Evolutionary conservation across 768 basidiomycete genomes (phyloP).

Genomic region (Termitomyces titanicus): DNA sequence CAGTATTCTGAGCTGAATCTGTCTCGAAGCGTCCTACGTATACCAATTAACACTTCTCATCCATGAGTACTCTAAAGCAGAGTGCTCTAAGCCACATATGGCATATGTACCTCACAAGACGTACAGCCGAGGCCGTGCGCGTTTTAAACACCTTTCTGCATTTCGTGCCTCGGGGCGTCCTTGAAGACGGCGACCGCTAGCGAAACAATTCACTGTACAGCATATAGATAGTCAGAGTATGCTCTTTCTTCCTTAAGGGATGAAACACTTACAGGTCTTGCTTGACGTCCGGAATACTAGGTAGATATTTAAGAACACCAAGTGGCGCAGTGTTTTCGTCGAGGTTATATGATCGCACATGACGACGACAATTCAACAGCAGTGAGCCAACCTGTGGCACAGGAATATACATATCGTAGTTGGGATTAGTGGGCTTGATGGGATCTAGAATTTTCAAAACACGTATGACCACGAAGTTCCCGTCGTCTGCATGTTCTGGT

Average conservation of each 20-base stretch:
- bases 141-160: too few relatives aligned
- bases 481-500: slow-evolving; percentile 24
- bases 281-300: neutral
- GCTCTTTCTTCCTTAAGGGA: neutral
- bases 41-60: too few relatives aligned
- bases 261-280: neutral
- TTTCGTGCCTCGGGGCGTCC: too few relatives aligned
- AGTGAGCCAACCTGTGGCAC: neutral
- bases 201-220: neutral
- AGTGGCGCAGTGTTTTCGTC: neutral
- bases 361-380: neutral
- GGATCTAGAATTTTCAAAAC: too few relatives aligned
- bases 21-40: too few relatives aligned
- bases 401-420: slow-evolving; percentile 6
- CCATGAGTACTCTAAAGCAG: too few relatives aligned
- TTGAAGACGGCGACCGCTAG: too few relatives aligned
- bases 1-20: too few relatives aligned
- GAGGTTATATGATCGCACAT: neutral
- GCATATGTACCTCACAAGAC: too few relatives aligned
- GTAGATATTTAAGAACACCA: neutral
- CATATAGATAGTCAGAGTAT: neutral
- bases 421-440: slow-evolving; percentile 3
- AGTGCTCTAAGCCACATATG: too few relatives aligned
- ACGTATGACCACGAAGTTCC: slow-evolving; percentile 30
- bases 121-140: too few relatives aligned